These are phyloP conservation scores for Coemansia sp. DNA, from an alignment of 192 early-diverging fungal species.

Conservation along the genomic window DNA sequence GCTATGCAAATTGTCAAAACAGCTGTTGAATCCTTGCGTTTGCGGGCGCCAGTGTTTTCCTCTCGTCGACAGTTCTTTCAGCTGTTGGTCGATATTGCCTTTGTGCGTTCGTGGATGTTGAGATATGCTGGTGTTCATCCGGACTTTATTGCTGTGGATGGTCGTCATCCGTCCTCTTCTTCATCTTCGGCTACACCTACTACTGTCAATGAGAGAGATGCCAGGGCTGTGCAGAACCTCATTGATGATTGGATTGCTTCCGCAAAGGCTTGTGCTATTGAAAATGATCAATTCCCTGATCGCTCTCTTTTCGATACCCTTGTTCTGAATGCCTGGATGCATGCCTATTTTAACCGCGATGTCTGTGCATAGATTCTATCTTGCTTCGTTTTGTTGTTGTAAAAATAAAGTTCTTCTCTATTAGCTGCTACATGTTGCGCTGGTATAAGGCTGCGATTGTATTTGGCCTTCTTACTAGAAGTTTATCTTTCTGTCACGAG, in stretches of 20 bases:
- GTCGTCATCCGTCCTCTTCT: neutral
- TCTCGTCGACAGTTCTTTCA: slow-evolving; percentile 24
- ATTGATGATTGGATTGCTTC: slow-evolving; percentile 44
- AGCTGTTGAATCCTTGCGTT: slow-evolving; percentile 29
- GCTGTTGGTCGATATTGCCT: slow-evolving; percentile 33
- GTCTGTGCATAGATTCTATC: neutral
- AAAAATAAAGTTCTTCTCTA: neutral
- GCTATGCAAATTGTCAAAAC: slow-evolving; percentile 49
- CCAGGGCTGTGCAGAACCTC: slow-evolving; percentile 34
- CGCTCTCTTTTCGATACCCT: neutral
- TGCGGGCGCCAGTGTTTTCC: slow-evolving; percentile 15
- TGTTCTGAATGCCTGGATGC: neutral
- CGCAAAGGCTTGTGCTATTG: slow-evolving; percentile 27
- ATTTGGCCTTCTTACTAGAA: too few species aligned
- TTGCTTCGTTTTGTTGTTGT: neutral
- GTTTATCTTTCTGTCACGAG: too few species aligned
- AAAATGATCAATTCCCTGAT: neutral
- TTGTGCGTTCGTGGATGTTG: slow-evolving; percentile 45
- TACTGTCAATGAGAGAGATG: slow-evolving; percentile 31
- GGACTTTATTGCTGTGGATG: slow-evolving; percentile 10
- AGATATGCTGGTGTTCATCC: slow-evolving; percentile 42
- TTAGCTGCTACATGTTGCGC: too few species aligned
- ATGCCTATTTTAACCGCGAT: neutral
- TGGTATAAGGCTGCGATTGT: too few species aligned
- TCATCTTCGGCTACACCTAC: neutral